Base-by-base conservation (phyloP, 139 green algal species). In the Mesotaenium endlicherianum region DNA sequence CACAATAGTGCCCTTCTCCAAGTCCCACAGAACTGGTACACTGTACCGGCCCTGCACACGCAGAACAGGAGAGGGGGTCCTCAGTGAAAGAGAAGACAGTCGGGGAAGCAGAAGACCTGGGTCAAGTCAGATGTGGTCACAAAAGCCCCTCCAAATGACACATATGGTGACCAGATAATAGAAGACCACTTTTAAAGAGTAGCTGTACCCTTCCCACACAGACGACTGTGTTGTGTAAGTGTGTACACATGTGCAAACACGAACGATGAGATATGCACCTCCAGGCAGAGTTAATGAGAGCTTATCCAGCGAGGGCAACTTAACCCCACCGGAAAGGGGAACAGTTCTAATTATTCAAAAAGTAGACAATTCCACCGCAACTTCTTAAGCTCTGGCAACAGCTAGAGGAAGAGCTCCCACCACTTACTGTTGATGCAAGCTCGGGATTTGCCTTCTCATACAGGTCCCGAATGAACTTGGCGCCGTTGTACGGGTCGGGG, bases 1-100 rank as follows among this genome's bases (percentile, higher is more conserved):
- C 8, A 99, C 95, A 43, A 99, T 97, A 0, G 86, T 93, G 1
- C 87, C 84, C 39, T 84, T 50, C 88, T 96, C 90, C 85, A 96
- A 97, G 92, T 97, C 95, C 92, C 94, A 98, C 41, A 98, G 87
- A 26, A 98, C 90, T 0, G n/a, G n/a, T n/a, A n/a, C n/a, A n/a
- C n/a, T n/a, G n/a, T n/a, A n/a, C 94, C 95, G 42, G 26, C 26
- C 26, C 53, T n/a, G 20, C 53, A 64, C 26, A 64, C 26, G 53
- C n/a, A n/a, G n/a, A n/a, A n/a, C n/a, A n/a, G n/a, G n/a, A n/a
- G n/a, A n/a, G n/a, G n/a, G n/a, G n/a, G n/a, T 72, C 31, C 57
- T 11, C 16, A 68, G 31, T 3, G 31, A 26, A 70, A 70, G 58
- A 70, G 20, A 70, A 70, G 5, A 45, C 14, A 45, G 30, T 26